These are phyloP conservation scores for Penicillium robsamsonii DNA, from an alignment of 495 filamentous ascomycete genomes.

Conservation along the genomic window DNA sequence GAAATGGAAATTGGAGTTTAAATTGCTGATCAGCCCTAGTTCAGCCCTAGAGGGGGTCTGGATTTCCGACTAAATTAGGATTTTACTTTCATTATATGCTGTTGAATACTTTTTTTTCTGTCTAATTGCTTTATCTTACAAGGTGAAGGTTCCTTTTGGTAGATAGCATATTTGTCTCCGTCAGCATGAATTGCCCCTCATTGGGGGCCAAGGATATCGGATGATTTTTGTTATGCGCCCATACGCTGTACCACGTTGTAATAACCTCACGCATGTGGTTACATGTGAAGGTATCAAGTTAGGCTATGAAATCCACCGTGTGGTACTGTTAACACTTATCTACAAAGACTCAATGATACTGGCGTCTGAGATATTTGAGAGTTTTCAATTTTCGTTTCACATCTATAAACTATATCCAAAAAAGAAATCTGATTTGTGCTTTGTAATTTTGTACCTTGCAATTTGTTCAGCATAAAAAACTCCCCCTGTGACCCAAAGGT, in stretches of 20 bases:
- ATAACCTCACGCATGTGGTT: too few relatives aligned
- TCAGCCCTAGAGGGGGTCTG: not conserved
- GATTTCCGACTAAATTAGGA: not conserved
- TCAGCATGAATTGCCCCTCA: not conserved
- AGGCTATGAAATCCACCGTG: not conserved
- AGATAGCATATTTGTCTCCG: not conserved
- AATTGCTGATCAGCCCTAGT: not conserved
- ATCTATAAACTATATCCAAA: slow-evolving; percentile 1
- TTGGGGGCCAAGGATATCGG: too few relatives aligned
- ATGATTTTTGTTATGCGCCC: too few relatives aligned
- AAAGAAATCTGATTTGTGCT: slow-evolving; percentile 1
- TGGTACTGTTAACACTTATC: not conserved
- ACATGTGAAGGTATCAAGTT: not conserved
- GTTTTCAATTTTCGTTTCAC: not conserved
- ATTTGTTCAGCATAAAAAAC: slow-evolving; percentile 8
- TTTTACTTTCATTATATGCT: not conserved
- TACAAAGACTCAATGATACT: not conserved
- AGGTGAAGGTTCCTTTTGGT: not conserved
- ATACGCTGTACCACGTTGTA: too few relatives aligned
- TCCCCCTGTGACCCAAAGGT: slow-evolving; percentile 4
- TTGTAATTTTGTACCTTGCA: slow-evolving; percentile 2
- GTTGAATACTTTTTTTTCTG: not conserved
- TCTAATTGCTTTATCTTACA: not conserved
- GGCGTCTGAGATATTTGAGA: not conserved
- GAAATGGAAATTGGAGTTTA: not conserved